Evolutionary conservation across 192 early-diverging fungal genomes (phyloP).

Genomic region (Coemansia sp.): DNA sequence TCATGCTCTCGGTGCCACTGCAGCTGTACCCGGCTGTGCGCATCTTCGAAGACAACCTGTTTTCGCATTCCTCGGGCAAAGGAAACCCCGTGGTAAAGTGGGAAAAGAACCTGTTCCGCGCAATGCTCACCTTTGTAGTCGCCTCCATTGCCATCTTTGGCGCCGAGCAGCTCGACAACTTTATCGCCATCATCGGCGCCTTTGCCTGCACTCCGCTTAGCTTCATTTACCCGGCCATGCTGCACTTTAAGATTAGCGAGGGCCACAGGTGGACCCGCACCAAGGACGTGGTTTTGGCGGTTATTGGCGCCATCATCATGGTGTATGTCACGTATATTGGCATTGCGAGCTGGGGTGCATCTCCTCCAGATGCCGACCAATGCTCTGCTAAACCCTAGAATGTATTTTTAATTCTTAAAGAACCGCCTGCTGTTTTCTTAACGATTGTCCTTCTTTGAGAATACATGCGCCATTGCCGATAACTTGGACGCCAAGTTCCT

Average conservation of each 20-base stretch:
- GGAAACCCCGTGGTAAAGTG: conserved; percentile 72
- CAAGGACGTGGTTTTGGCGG: conserved; percentile 61
- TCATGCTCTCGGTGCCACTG: conserved; percentile 89
- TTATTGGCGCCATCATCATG: conserved; percentile 70
- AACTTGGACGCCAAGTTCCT: conserved; percentile 11
- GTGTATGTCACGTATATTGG: conserved; percentile 74
- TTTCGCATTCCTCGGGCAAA: conserved; percentile 73
- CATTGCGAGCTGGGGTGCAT: conserved; percentile 44
- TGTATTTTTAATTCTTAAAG: neutral
- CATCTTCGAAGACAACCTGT: conserved; percentile 84
- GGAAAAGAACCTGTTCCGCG: conserved; percentile 81
- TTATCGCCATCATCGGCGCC: conserved; percentile 81
- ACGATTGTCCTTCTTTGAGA: conserved; percentile 12
- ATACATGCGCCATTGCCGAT: conserved; percentile 33
- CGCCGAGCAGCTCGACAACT: conserved; percentile 76
- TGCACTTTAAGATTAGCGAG: conserved; percentile 69
- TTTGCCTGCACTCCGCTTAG: conserved; percentile 72
- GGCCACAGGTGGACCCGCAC: conserved; percentile 43
- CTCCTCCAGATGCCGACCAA: conserved; percentile 23
- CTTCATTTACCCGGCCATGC: conserved; percentile 84
- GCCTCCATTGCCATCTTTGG: conserved; percentile 77
- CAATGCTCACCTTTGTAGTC: conserved; percentile 61
- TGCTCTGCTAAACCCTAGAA: neutral
- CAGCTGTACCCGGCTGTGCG: conserved; percentile 90
- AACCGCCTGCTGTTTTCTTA: neutral